Base-by-base conservation (phyloP, 495 filamentous ascomycete species). In the Penicillium taxi region DNA sequence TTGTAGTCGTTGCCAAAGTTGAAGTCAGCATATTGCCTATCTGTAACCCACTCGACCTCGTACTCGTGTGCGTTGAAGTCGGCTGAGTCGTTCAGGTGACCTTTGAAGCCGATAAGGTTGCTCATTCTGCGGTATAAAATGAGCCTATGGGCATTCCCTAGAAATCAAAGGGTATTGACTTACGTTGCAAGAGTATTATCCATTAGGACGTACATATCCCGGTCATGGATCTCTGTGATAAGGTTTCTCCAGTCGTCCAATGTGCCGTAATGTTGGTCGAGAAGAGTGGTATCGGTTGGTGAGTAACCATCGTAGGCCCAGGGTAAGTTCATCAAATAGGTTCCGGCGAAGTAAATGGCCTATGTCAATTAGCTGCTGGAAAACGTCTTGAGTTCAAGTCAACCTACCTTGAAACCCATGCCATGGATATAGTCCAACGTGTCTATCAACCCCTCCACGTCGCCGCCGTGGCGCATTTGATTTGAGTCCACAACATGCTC, bases 61-160 rank as follows among this genome's bases (percentile, higher is more conserved):
- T 70, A 61, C 44, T 72, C 69, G 9, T 44, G 36, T 23, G 53
- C 61, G 5, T 48, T 57, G 32, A 68, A 64, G 9, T 67, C 61
- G 7, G 64, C 56, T 4, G 62, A 61, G 9, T 48, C 48, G 36
- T 72, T 71, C 25, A 66, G 41, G 31, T 59, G 64, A 16, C 59
- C 63, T 20, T 66, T 49, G 47, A 70, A 71, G 1, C 64, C 67
- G 35, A 72, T 62, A 22, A 71, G 47, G 44, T 72, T 59, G 34
- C 62, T 59, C 59, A 72, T 60, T 16, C 58, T 66, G 34, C 37
- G 8, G 27, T 20, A 39, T 14, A 45, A 31, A 6, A 39, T 13
- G 6, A 11, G 20, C 9, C 24, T 21, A 14, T n/a, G 11, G 18
- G 8, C 6, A 20, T 4, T 21, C n/a, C 21, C 9, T n/a, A 12